Evolutionary conservation across 1,284 basidiomycete species (phyloP), one percentile per base, ranked within the genome.

Genomic region (Xerocomus amazonicus): DNA sequence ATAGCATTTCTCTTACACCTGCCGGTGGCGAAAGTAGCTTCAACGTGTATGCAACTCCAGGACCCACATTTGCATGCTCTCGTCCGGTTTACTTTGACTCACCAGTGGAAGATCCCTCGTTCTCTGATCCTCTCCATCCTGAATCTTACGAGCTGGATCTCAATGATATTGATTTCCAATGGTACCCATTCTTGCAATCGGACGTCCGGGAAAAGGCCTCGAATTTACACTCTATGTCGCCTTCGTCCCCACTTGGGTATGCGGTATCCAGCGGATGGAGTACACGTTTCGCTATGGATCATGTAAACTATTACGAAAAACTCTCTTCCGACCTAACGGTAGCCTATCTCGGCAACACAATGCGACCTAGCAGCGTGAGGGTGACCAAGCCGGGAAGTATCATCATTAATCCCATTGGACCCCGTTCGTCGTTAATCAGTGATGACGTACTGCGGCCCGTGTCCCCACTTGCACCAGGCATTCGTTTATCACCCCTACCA

Each of bases 151-250:
- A 63, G 19, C 49, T 74, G 44, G 71, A 75, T 59, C 65, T 69
- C 43, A 61, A 67, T 5, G 56, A 59, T 5, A 63, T 83, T 4
- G 77, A 79, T 56, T 86, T 86, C 56, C 71, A 61, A 46, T 84
- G 83, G 83, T 65, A 67, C 43, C 75, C 75, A 13, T 66, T 68
- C 51, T 47, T 65, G 50, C 54, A 54, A 44, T 66, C 55, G 41
- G 44, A 57, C 50, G 13, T 36, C 44, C 50, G 42, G 41, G 57
- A 52, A 42, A 43, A 38, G 9, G 29, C 45, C n/a, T 44, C 17
- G 28, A 43, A 38, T 37, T 34, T 28, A 39, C 39, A 2, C 23
- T 27, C 34, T 26, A 28, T 23, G 10, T 37, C 37, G 7, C 32
- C 50, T 34, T 47, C 43, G 27, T 32, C 44, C 32, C 34, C 35